Evolutionary conservation across 2,329 filamentous ascomycete species (phyloP), one percentile per base, ranked within the genome.

Genomic region (Xylariales sp.): DNA sequence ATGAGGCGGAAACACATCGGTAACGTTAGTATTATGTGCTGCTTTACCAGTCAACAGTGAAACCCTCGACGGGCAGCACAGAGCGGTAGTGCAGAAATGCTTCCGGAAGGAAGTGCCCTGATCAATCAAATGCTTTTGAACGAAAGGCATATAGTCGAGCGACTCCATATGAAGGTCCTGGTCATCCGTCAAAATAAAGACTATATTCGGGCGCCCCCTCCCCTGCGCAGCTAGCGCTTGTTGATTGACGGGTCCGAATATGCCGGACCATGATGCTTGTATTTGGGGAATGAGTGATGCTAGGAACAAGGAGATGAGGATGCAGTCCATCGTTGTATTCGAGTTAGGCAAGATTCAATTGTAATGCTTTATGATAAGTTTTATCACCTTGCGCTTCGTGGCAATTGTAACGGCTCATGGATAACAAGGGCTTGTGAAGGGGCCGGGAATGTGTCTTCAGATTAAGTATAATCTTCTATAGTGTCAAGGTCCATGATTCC

Each of bases 21-120:
- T 92, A 1, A 92, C 88, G 71, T 92, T 92, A 0, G 89, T 91
- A 70, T 91, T 92, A 72, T 93, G 90, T 0, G 90, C 88, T 6
- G 87, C 84, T 73, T 86, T 87, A 0, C 90, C 90, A 0, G 90
- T 91, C 84, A 85, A 88, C 1, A 92, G 77, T 14, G 85, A 87
- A 1, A 90, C 90, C 1, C 90, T 82, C 0, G 89, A 89, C 0
- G 90, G 90, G 71, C 90, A 93, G 76, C 90, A 92, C 0, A 91
- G 77, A 0, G 90, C 83, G 0, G 89, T 87, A 0, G 90, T 92
- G 71, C 88, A 90, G 65, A 88, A 92, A 72, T 93, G 90, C 46
- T 86, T 86, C 53, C 80, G 79, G 69, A 87, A 92, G 0, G 82
- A 83, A 0, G 87, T 89, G 0, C 90, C 90, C 61, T 88, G 79